Evolutionary conservation across 164 flowering plant species (phyloP), one percentile per base, ranked within the genome.

Genomic region (Magnolia kwangsiensis): DNA sequence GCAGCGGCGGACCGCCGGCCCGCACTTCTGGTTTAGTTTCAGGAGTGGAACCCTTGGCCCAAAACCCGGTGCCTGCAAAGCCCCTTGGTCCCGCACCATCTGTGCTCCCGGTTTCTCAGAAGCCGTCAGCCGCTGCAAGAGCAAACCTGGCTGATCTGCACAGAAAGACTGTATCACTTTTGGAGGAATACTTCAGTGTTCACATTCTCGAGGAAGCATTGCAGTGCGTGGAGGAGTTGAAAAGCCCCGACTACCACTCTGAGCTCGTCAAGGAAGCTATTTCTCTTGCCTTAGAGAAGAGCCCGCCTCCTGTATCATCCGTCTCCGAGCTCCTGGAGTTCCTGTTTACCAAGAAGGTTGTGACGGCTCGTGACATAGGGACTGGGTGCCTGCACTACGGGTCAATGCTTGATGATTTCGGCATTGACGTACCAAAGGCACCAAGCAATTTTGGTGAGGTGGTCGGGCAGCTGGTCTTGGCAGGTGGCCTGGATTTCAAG

Each of bases 251-350:
- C 31, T 92, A 86, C 81, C 84, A 92, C 78, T 85, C 90, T 0
- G 92, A 96, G 80, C 27, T 96, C 58, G 97, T 94, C 8, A 94
- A 90, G 80, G 95, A 90, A 84, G 90, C 97, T 2, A 83, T 96
- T 63, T 75, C 83, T 45, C 87, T 90, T 49, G 94, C 87, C 0
- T 74, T 96, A 75, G 98, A 96, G 77, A 88, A 87, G 80, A 88
- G 84, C 68, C 94, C 91, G 3, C 91, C 99, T 0, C 77, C 85
- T 72, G 89, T 87, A 18, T 94, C 91, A 63, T 91, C 85, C 7
- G 83, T 89, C 8, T 84, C 78, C 7, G 85, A 89, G 64, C 94
- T 96, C 75, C 75, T 96, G 49, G 89, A 88, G 21, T 82, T 80
- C 79, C 72, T 96, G 80, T 79, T 84, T 51, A 29, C 74, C 1